Percentiles rank a stretch among this genome's conserved stretches.
Evolutionary conservation across 768 basidiomycete species (phyloP).

Genomic region (Nevesoporus exiguus): DNA sequence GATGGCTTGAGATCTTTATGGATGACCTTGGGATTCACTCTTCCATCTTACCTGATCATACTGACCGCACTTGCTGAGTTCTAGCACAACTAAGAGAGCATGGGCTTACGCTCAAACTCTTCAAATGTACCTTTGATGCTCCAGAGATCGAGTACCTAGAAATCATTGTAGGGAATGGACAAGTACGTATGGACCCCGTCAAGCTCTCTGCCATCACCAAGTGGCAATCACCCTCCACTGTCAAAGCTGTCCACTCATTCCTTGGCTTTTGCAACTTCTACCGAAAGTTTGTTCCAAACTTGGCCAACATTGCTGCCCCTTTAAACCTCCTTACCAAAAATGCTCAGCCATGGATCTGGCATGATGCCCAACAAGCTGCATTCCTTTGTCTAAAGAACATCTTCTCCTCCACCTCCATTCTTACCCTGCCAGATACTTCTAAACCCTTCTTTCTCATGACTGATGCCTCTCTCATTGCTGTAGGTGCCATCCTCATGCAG

Average conservation of each 20-base stretch:
- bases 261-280: not conserved
- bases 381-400: not conserved
- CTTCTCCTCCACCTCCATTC: not conserved
- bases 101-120: not conserved
- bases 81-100: not conserved
- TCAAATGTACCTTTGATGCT: not conserved
- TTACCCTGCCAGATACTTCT: not conserved
- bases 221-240: no score
- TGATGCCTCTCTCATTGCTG: not conserved
- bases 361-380: accelerated
- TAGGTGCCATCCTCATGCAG: not conserved
- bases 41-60: not conserved
- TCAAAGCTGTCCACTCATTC: not conserved
- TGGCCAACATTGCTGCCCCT: not conserved
- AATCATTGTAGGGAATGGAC: not conserved
- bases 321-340: not conserved
- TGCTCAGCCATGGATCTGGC: not conserved
- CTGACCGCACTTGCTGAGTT: not conserved
- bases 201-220: not conserved
- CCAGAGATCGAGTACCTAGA: not conserved
- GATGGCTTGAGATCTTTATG: not conserved
- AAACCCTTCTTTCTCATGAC: not conserved
- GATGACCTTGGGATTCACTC: not conserved
- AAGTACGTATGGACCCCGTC: not conserved
- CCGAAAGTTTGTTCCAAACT: not conserved